Evolutionary conservation across 2,329 filamentous ascomycete genomes (phyloP).

Genomic region (Colletotrichum nymphaeae): DNA sequence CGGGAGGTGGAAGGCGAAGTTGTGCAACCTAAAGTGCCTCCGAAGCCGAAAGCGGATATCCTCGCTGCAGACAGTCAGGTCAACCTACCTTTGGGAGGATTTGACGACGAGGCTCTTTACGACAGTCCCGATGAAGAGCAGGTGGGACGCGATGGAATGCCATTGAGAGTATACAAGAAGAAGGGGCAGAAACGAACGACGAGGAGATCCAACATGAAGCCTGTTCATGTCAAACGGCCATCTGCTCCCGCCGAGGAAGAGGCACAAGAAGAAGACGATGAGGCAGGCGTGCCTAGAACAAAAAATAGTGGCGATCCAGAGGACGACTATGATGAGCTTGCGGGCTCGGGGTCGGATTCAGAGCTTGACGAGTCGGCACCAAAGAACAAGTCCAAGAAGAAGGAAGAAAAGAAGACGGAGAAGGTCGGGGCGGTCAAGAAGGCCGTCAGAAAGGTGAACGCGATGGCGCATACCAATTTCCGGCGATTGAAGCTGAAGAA

Average conservation of each 20-base stretch:
- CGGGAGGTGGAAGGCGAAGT: slow-evolving; percentile 73
- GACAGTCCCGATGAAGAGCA: slow-evolving; percentile 66
- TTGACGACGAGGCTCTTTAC: slow-evolving; percentile 71
- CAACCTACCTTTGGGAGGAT: slow-evolving; percentile 65
- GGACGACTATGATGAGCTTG: slow-evolving; percentile 36
- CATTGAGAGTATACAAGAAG: slow-evolving; percentile 79
- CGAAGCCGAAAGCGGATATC: slow-evolving; percentile 46
- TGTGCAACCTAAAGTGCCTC: slow-evolving; percentile 38
- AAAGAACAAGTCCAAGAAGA: slow-evolving; percentile 40
- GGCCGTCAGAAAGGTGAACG: slow-evolving; percentile 70
- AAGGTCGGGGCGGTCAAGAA: slow-evolving; percentile 61
- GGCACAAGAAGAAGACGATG: slow-evolving; percentile 40
- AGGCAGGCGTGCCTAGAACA: slow-evolving; percentile 52
- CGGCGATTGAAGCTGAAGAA: slow-evolving; percentile 73
- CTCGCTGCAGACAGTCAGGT: slow-evolving; percentile 57
- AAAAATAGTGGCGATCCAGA: slow-evolving; percentile 45
- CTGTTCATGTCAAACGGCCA: slow-evolving; percentile 61
- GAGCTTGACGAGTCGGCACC: slow-evolving; percentile 45
- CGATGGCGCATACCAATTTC: slow-evolving; percentile 74
- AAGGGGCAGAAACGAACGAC: slow-evolving; percentile 86
- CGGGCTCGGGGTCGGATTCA: slow-evolving; percentile 50
- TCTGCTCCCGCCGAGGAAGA: slow-evolving; percentile 44
- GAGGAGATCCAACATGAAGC: slow-evolving; percentile 72
- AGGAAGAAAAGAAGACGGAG: slow-evolving; percentile 40
- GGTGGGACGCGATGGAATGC: slow-evolving; percentile 66